These are phyloP conservation scores for Penicillium egyptiacum DNA, from an alignment of 495 filamentous ascomycete species.

Conservation along the genomic window DNA sequence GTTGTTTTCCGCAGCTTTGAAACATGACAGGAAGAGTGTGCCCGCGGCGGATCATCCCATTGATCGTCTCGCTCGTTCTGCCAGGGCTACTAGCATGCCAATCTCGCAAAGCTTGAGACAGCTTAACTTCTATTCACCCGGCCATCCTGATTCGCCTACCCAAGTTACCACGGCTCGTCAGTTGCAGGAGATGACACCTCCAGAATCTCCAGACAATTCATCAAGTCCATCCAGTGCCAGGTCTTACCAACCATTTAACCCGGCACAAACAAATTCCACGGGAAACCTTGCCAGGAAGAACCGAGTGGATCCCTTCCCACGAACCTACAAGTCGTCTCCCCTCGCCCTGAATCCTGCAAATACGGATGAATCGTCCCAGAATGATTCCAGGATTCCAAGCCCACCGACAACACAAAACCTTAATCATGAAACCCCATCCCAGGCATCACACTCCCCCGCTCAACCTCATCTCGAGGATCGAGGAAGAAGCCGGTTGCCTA, in stretches of 20 bases:
- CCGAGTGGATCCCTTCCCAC: slow-evolving; percentile 13
- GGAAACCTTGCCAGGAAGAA: slow-evolving; percentile 11
- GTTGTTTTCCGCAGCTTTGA: slow-evolving; percentile 32
- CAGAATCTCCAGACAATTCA: background rate
- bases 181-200: slow-evolving; percentile 2
- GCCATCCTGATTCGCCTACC: background rate
- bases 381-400: slow-evolving; percentile 3
- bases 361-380: slow-evolving; percentile 6
- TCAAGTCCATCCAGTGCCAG: background rate
- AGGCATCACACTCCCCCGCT: background rate
- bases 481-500: slow-evolving; percentile 8
- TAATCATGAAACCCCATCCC: background rate
- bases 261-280: background rate
- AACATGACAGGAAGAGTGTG: slow-evolving; percentile 18
- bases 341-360: slow-evolving; percentile 29
- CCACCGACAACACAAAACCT: background rate
- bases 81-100: slow-evolving; percentile 5
- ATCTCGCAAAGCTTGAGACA: slow-evolving; percentile 6
- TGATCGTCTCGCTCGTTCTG: background rate
- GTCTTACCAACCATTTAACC: background rate
- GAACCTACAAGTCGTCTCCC: slow-evolving; percentile 37
- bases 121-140: background rate
- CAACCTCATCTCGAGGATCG: slow-evolving; percentile 8
- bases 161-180: slow-evolving; percentile 12
- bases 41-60: background rate